Conservation (phyloP, 2,329 filamentous ascomycete species). For the Ilyonectria sp. region DNA sequence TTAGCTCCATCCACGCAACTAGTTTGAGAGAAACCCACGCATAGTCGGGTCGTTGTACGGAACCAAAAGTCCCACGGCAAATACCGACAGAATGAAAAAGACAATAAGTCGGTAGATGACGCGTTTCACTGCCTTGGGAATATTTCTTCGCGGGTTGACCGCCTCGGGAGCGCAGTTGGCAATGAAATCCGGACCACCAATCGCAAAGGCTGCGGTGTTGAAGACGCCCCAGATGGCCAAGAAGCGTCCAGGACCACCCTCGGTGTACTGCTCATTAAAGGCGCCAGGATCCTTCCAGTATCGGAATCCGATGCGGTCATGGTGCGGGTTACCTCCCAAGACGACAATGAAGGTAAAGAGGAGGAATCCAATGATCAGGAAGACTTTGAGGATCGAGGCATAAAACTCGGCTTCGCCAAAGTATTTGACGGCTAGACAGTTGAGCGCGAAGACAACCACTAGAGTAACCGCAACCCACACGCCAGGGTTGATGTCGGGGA, state of each 20-base stretch:
- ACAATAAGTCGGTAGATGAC: slow-evolving; percentile 17
- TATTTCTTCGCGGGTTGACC: slow-evolving; percentile 18
- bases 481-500: slow-evolving; percentile 12
- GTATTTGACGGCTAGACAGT: slow-evolving; percentile 17
- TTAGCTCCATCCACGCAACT: background rate
- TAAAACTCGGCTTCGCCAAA: slow-evolving; percentile 25
- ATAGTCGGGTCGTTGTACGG: slow-evolving; percentile 16
- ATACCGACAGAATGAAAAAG: slow-evolving; percentile 18
- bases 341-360: slow-evolving; percentile 21
- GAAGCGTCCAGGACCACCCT: slow-evolving; percentile 13
- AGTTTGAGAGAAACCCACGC: background rate
- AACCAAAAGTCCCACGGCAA: slow-evolving; percentile 12
- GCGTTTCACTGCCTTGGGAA: slow-evolving; percentile 16
- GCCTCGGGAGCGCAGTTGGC: slow-evolving; percentile 19
- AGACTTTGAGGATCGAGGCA: slow-evolving; percentile 17
- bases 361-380: slow-evolving; percentile 23
- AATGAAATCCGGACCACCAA: slow-evolving; percentile 18
- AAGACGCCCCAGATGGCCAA: slow-evolving; percentile 21
- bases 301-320: slow-evolving; percentile 24
- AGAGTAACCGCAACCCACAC: slow-evolving; percentile 16
- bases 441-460: slow-evolving; percentile 9
- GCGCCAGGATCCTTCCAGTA: slow-evolving; percentile 27
- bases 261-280: slow-evolving; percentile 10
- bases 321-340: slow-evolving; percentile 7
- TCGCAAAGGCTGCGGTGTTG: slow-evolving; percentile 16